Conservation (phyloP, 2,329 filamentous ascomycete genomes). For the Thelonectria blattea region DNA sequence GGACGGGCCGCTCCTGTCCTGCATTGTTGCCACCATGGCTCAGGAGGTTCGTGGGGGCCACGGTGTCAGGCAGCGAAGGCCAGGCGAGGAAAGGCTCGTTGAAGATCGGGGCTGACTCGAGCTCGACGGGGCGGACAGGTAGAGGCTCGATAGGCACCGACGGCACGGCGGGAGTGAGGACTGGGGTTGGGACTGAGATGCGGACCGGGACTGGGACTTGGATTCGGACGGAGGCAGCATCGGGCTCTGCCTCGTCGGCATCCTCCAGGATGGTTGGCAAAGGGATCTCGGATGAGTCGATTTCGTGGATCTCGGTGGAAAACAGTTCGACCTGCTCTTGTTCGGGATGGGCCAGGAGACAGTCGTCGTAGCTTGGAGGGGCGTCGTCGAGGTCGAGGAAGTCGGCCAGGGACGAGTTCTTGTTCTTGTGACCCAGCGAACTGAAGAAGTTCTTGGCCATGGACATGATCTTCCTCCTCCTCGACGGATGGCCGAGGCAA, state of each 20-base stretch:
- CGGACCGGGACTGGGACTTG: conserved; percentile 18
- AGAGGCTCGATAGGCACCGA: conserved; percentile 32
- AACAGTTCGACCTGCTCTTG: conserved; percentile 50
- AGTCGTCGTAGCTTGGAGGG: conserved; percentile 57
- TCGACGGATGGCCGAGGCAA: conserved; percentile 57
- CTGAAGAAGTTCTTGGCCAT: conserved; percentile 62
- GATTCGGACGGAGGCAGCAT: neutral
- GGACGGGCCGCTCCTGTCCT: conserved; percentile 41
- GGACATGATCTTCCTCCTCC: conserved; percentile 57
- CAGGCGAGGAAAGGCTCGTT: conserved; percentile 37
- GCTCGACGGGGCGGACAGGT: conserved; percentile 34
- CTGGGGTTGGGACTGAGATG: conserved; percentile 17
- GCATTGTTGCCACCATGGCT: conserved; percentile 25
- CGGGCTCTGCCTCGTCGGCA: conserved; percentile 31
- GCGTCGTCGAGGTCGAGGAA: conserved; percentile 43
- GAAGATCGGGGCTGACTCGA: conserved; percentile 34
- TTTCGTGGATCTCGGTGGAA: conserved; percentile 58
- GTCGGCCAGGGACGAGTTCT: conserved; percentile 37
- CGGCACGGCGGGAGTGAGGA: conserved; percentile 21
- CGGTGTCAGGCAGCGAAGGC: conserved; percentile 34
- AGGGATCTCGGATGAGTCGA: conserved; percentile 55
- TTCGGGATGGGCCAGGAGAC: conserved; percentile 41
- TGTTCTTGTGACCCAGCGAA: conserved; percentile 56
- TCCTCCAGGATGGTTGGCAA: conserved; percentile 40
- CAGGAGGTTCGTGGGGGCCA: conserved; percentile 34